These are phyloP conservation scores for Bipolaris cookei DNA, from an alignment of 2,329 filamentous ascomycete species.

Conservation along the genomic window DNA sequence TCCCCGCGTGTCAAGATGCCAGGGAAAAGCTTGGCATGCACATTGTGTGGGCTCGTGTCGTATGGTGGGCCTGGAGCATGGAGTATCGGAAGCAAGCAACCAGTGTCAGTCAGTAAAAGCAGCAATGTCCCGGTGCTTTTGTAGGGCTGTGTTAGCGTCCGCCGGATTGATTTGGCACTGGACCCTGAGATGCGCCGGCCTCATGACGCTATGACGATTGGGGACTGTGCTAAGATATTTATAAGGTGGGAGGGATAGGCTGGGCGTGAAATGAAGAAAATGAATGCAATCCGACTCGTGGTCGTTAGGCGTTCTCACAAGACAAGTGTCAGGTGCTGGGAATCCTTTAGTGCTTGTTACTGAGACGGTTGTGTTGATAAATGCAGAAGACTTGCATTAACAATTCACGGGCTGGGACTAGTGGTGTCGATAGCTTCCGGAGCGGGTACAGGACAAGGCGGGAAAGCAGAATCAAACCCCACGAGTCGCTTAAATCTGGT, in stretches of 20 bases:
- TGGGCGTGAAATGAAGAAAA: neutral
- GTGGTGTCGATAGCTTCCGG: slow-evolving; percentile 5
- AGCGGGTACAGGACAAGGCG: neutral
- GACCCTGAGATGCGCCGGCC: slow-evolving; percentile 12
- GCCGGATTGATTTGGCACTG: slow-evolving; percentile 4
- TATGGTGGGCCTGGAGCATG: slow-evolving; percentile 5
- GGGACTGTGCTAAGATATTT: slow-evolving; percentile 3
- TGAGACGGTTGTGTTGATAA: neutral
- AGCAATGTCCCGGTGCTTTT: neutral
- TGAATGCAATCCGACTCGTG: neutral
- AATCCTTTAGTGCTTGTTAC: neutral
- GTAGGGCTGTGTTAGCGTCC: slow-evolving; percentile 17
- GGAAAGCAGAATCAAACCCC: neutral
- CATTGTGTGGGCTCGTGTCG: slow-evolving; percentile 1
- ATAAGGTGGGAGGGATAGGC: neutral
- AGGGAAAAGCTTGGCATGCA: slow-evolving; percentile 1
- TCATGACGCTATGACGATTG: slow-evolving; percentile 5
- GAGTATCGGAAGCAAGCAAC: neutral
- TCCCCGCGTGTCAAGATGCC: neutral
- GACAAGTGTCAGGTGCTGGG: neutral
- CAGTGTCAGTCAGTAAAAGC: neutral
- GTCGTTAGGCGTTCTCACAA: neutral
- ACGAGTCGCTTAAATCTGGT: slow-evolving; percentile 17
- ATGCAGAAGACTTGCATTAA: slow-evolving; percentile 18
- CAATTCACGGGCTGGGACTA: slow-evolving; percentile 21